These are phyloP conservation scores for Rhodofomes roseus DNA, from an alignment of 1,284 basidiomycete genomes.

Conservation along the genomic window DNA sequence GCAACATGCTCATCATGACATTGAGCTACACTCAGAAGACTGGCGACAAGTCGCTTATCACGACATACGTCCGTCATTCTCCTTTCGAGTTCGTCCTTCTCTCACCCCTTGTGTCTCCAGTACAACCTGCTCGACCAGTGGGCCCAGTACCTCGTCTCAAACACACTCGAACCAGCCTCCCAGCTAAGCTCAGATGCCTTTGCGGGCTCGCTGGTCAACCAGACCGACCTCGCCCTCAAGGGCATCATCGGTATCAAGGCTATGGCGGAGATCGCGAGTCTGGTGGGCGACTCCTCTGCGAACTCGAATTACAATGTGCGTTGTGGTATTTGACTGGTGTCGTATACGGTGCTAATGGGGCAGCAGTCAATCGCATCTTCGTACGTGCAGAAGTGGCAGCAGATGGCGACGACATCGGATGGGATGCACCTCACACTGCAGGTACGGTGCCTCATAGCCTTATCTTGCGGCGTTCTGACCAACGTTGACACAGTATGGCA, in stretches of 20 bases:
- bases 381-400: conserved; percentile 55
- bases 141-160: conserved; percentile 65
- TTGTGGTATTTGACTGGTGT: conserved; percentile 2
- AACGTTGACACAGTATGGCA: conserved; percentile 37
- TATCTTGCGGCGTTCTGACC: not conserved
- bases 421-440: conserved; percentile 50
- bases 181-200: conserved; percentile 73
- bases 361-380: conserved; percentile 47
- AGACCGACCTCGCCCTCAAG: conserved; percentile 78
- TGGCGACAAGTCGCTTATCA: conserved; percentile 49
- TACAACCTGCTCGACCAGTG: conserved; percentile 62
- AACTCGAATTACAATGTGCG: conserved; percentile 57
- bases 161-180: conserved; percentile 57
- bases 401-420: conserved; percentile 43
- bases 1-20: conserved; percentile 76
- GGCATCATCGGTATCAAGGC: conserved; percentile 71
- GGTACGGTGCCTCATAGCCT: conserved; percentile 27
- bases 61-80: conserved; percentile 41
- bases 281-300: conserved; percentile 46
- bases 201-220: conserved; percentile 66
- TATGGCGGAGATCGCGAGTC: conserved; percentile 54
- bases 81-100: not conserved
- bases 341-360: not conserved
- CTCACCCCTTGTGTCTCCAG: conserved; percentile 27
- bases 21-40: conserved; percentile 64